Conservation (phyloP, 2,329 filamentous ascomycete genomes). For the Diaporthe destruens region DNA sequence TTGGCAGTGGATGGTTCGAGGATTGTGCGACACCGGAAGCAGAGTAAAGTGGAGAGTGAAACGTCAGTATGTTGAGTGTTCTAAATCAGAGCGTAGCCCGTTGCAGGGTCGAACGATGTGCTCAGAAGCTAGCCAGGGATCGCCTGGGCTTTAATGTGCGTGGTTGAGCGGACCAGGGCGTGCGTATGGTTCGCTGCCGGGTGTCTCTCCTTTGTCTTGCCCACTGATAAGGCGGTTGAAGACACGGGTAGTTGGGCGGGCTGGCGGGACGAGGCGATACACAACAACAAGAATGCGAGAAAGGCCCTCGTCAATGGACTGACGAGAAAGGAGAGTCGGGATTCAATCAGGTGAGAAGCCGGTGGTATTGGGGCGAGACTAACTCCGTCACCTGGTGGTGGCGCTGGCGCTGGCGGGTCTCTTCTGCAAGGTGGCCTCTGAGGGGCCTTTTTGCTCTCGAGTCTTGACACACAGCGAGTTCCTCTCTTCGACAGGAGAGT, state of each 20-base stretch:
- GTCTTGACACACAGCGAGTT: neutral
- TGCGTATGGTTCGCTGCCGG: constrained; percentile 5
- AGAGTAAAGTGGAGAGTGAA: constrained; percentile 43
- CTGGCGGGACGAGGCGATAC: constrained; percentile 20
- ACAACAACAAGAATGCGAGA: constrained; percentile 19
- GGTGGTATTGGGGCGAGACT: constrained; percentile 31
- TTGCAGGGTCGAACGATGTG: constrained; percentile 36
- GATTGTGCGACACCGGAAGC: constrained; percentile 42
- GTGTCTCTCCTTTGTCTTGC: constrained; percentile 38
- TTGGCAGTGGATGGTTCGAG: constrained; percentile 42
- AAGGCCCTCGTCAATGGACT: constrained; percentile 11
- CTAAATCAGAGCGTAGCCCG: constrained; percentile 31
- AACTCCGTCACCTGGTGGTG: constrained; percentile 19
- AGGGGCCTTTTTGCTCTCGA: neutral
- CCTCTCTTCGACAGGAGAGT: neutral
- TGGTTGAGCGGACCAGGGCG: constrained; percentile 24
- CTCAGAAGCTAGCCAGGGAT: constrained; percentile 29
- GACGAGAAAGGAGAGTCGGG: constrained; percentile 27
- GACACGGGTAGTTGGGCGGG: constrained; percentile 1
- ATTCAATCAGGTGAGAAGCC: constrained; percentile 25
- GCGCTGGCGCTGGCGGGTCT: constrained; percentile 20
- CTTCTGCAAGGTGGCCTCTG: constrained; percentile 15
- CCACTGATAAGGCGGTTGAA: constrained; percentile 35
- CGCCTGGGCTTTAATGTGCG: constrained; percentile 33
- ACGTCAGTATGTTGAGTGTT: constrained; percentile 41